A percentile compares a stretch with the other conserved stretches of the same genome.
Conservation (phyloP, 1,284 basidiomycete genomes). For the Polyporus tsugae region DNA sequence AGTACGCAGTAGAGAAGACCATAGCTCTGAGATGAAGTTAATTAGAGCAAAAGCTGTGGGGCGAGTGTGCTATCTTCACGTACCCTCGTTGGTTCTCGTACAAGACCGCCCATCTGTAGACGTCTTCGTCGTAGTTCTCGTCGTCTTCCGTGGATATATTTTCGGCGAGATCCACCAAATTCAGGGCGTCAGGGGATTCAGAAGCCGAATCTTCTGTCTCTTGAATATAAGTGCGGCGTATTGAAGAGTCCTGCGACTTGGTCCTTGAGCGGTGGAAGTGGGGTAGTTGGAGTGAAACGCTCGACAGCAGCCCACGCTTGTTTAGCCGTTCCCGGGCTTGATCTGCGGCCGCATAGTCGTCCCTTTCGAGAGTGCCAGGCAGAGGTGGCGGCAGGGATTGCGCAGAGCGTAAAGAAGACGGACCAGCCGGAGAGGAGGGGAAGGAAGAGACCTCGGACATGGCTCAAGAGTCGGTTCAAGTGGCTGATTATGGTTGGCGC, state of each 20-base stretch:
- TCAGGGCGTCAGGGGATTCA: constrained; percentile 2
- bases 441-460: constrained; percentile 30
- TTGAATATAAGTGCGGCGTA: constrained; percentile 12
- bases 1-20: constrained; percentile 76
- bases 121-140: constrained; percentile 51
- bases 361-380: constrained; percentile 41
- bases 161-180: constrained; percentile 21
- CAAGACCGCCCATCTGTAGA: constrained; percentile 79
- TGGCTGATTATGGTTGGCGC: constrained; percentile 21
- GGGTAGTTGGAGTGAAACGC: constrained; percentile 29
- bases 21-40: constrained; percentile 56
- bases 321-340: constrained; percentile 53
- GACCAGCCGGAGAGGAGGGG: constrained; percentile 31
- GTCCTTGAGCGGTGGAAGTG: constrained; percentile 19
- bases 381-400: constrained; percentile 29
- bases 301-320: constrained; percentile 26
- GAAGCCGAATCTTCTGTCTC: constrained; percentile 8
- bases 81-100: constrained; percentile 85
- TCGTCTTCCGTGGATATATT: constrained; percentile 28
- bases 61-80: background rate
- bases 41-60: background rate
- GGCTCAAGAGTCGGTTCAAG: constrained; percentile 23
- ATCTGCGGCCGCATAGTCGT: constrained; percentile 50
- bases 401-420: constrained; percentile 22
- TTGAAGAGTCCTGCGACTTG: constrained; percentile 12